These are phyloP conservation scores for Xylaria multiplex DNA, from an alignment of 2,329 filamentous ascomycete species.

Conservation along the genomic window DNA sequence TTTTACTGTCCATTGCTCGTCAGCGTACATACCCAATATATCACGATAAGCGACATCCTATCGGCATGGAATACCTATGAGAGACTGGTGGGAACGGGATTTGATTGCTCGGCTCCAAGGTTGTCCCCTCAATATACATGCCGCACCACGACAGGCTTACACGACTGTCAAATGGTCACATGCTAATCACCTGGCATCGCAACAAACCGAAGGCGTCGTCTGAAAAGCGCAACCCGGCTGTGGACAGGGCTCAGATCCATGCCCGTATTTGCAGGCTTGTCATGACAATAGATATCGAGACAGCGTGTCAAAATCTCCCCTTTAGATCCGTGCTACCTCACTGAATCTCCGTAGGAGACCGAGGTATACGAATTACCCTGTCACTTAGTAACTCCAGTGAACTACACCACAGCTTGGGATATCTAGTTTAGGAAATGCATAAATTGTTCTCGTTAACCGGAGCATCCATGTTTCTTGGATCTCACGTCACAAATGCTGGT, in stretches of 20 bases:
- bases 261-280: slow-evolving; percentile 18
- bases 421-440: slow-evolving; percentile 8
- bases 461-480: slow-evolving; percentile 14
- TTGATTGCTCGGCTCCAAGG: slow-evolving; percentile 31
- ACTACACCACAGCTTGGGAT: not conserved
- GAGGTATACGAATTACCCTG: not conserved
- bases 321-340: too few relatives aligned
- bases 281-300: slow-evolving; percentile 18
- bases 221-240: slow-evolving; percentile 26
- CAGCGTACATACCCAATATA: slow-evolving; percentile 37
- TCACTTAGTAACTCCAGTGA: not conserved
- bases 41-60: slow-evolving; percentile 36
- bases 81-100: slow-evolving; percentile 26
- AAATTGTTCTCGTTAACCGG: slow-evolving; percentile 1
- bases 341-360: not conserved
- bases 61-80: slow-evolving; percentile 27
- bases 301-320: not conserved
- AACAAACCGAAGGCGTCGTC: slow-evolving; percentile 23
- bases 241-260: slow-evolving; percentile 7
- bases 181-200: slow-evolving; percentile 31
- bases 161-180: slow-evolving; percentile 34
- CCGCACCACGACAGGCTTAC: slow-evolving; percentile 36
- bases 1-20: slow-evolving; percentile 12
- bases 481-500: slow-evolving; percentile 14
- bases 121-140: slow-evolving; percentile 33